These are phyloP conservation scores for Nemania diffusa DNA, from an alignment of 2,329 filamentous ascomycete species.

Conservation along the genomic window DNA sequence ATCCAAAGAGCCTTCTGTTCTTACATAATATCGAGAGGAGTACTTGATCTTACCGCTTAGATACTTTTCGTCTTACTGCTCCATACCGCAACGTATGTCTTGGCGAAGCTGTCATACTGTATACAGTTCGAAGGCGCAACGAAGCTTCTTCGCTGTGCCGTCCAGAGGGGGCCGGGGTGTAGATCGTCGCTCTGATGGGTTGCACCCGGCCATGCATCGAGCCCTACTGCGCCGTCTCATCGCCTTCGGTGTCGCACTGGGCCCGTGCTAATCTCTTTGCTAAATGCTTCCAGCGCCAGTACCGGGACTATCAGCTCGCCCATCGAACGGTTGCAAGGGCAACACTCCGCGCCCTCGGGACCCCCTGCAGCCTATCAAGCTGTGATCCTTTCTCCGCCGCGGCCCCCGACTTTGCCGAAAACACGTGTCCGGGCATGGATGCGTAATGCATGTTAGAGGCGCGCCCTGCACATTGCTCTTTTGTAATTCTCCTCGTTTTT, in stretches of 20 bases:
- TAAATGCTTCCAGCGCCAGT: too few relatives aligned
- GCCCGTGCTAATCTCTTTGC: neutral
- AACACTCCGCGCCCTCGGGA: conserved; percentile 30
- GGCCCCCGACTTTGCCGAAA: conserved; percentile 18
- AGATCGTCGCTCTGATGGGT: neutral
- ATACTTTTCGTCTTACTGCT: neutral
- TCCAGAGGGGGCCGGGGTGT: neutral
- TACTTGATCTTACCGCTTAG: neutral
- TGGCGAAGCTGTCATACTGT: neutral
- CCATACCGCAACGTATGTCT: neutral
- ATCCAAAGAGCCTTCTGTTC: neutral
- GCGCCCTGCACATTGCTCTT: neutral
- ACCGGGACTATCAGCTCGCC: too few relatives aligned
- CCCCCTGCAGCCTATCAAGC: conserved; percentile 1
- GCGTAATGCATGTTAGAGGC: conserved; percentile 23
- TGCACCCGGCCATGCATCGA: neutral
- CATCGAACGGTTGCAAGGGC: too few relatives aligned
- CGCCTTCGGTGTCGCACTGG: conserved; percentile 6
- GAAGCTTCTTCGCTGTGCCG: conserved; percentile 17
- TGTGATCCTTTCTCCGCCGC: neutral
- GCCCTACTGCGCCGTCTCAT: conserved; percentile 31
- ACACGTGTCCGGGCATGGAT: conserved; percentile 31
- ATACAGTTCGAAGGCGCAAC: neutral
- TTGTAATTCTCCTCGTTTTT: neutral
- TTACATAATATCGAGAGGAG: neutral